Percentiles rank a stretch among this genome's conserved stretches.
Conservation (phyloP, 352 stramenopile species). For the Globisporangium rhizosaccharum region DNA sequence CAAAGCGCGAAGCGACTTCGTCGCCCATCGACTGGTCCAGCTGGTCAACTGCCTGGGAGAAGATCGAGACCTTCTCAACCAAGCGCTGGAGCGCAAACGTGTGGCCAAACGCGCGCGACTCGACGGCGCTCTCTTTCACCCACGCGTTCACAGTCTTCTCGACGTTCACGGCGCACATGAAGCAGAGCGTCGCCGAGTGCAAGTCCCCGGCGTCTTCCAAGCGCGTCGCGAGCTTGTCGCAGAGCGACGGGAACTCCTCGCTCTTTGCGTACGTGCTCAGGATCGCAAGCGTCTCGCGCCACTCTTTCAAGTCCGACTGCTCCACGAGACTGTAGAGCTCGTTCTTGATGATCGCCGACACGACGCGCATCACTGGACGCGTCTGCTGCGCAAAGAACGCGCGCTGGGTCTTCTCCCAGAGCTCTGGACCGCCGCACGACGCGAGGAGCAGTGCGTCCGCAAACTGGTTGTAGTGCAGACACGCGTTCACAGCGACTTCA, state of each 20-base stretch:
- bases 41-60: constrained; percentile 85
- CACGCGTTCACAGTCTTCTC: constrained; percentile 84
- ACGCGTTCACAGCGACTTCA: constrained; percentile 96
- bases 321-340: constrained; percentile 83
- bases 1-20: constrained; percentile 88
- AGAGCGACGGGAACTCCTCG: constrained; percentile 95
- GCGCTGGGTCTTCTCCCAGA: constrained; percentile 95
- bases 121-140: constrained; percentile 88
- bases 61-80: constrained; percentile 96
- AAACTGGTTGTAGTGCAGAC: constrained; percentile 93
- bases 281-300: constrained; percentile 97
- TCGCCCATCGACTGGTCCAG: constrained; percentile 79
- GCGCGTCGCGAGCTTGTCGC: constrained; percentile 89
- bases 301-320: constrained; percentile 90
- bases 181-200: constrained; percentile 93
- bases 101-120: constrained; percentile 56
- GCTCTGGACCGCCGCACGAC: constrained; percentile 89
- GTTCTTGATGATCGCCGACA: constrained; percentile 95
- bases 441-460: constrained; percentile 94
- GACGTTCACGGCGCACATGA: constrained; percentile 95
- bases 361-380: constrained; percentile 93
- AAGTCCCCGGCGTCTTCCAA: constrained; percentile 90
- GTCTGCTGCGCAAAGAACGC: constrained; percentile 91
- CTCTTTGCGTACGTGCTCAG: constrained; percentile 96
- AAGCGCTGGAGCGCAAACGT: constrained; percentile 92